phyloP scores from a whole-genome alignment of 2,329 filamentous ascomycete species.

The Knufia fluminis region DNA sequence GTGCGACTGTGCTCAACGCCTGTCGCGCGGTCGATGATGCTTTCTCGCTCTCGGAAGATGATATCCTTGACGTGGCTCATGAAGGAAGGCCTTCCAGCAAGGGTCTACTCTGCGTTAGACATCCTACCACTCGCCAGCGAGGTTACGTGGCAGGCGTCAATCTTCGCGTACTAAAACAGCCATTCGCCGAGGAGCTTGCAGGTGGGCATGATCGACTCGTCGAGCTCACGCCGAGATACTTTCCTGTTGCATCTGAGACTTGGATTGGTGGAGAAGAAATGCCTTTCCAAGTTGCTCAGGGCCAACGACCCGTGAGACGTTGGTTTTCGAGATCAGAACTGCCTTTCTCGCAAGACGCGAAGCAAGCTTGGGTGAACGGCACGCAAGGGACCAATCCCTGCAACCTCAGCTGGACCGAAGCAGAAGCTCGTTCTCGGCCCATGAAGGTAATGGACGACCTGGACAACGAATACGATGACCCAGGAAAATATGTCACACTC shows the following conservation, averaged over 20 bases:
- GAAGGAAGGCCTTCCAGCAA: neutral
- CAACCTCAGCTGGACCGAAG: neutral
- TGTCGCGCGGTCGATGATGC: neutral
- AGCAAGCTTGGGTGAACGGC: constrained; percentile 2
- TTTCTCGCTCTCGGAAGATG: neutral
- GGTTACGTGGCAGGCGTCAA: neutral
- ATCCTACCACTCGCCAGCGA: neutral
- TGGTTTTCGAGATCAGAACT: neutral
- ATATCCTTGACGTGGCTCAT: constrained; percentile 1
- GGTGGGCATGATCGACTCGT: neutral
- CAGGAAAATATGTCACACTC: neutral
- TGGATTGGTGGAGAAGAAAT: neutral
- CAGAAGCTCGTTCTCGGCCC: neutral
- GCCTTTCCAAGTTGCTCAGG: neutral
- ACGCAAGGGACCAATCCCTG: neutral
- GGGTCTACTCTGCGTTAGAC: neutral
- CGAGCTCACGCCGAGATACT: constrained; percentile 1
- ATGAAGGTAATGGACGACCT: neutral
- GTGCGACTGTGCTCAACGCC: neutral
- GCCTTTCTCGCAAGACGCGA: neutral
- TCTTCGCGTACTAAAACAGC: neutral
- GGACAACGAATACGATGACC: neutral
- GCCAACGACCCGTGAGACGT: neutral
- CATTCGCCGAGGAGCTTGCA: neutral
- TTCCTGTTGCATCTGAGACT: neutral